These are phyloP conservation scores for Prunus kanzakura DNA, from an alignment of 306 rosid genomes.

Conservation along the genomic window DNA sequence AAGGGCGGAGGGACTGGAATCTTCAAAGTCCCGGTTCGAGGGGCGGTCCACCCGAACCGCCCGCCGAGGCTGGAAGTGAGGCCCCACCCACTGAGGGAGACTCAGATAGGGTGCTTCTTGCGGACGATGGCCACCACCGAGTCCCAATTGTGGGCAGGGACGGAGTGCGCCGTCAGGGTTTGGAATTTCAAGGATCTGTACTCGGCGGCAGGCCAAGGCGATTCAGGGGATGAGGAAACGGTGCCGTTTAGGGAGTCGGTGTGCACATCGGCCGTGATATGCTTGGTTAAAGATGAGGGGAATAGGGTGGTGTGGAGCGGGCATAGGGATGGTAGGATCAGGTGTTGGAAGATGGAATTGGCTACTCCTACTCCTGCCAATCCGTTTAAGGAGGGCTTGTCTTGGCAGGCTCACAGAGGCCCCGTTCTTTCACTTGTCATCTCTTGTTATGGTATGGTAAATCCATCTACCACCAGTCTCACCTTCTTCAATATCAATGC, in stretches of 20 bases:
- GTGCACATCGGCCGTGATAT: constrained; percentile 56
- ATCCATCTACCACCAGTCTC: neutral
- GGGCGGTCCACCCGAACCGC: constrained; percentile 67
- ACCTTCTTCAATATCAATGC: neutral
- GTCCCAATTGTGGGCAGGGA: constrained; percentile 76
- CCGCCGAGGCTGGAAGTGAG: constrained; percentile 76
- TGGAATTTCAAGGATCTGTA: constrained; percentile 71
- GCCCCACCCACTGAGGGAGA: constrained; percentile 87
- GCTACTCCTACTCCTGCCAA: neutral
- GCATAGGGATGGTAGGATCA: constrained; percentile 77
- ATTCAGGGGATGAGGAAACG: constrained; percentile 56
- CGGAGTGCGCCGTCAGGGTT: constrained; percentile 62
- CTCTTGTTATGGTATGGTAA: constrained; percentile 50
- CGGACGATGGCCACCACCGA: constrained; percentile 52
- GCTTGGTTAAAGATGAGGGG: constrained; percentile 75
- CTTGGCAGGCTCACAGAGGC: constrained; percentile 52
- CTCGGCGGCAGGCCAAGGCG: constrained; percentile 32
- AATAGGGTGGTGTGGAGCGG: constrained; percentile 80
- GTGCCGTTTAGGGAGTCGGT: constrained; percentile 68
- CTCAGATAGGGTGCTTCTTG: constrained; percentile 74
- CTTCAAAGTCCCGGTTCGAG: constrained; percentile 59
- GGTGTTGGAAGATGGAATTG: constrained; percentile 70
- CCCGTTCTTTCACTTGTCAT: constrained; percentile 49
- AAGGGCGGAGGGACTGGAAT: constrained; percentile 70
- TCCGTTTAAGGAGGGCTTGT: constrained; percentile 47